Conservation (phyloP, 140 eudicot species). For the Ambrosia hybrid region DNA sequence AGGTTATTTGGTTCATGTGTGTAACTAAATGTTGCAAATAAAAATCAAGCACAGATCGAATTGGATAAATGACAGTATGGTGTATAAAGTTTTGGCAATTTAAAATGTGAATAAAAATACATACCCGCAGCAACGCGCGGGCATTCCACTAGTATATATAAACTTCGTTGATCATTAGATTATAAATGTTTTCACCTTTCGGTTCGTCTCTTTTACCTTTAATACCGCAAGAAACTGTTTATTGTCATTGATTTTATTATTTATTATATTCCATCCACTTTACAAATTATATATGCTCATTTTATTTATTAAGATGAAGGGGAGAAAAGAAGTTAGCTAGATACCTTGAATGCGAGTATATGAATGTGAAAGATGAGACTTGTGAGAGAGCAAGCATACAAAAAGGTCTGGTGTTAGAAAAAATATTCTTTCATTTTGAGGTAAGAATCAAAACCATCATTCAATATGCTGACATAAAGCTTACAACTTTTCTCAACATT, state of each 20-base stretch:
- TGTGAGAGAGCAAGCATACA: conserved; percentile 6
- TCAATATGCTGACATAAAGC: conserved; percentile 25
- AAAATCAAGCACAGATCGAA: too few species aligned
- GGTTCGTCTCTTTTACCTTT: background rate
- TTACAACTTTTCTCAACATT: conserved; percentile 14
- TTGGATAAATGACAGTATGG: too few species aligned
- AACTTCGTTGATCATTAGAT: too few species aligned
- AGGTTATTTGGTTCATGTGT: too few species aligned
- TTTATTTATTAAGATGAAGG: background rate
- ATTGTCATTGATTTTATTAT: background rate
- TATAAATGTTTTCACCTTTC: background rate
- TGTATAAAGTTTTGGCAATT: too few species aligned
- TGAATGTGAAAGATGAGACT: conserved; percentile 13
- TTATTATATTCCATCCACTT: background rate
- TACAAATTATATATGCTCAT: background rate
- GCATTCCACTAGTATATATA: too few species aligned
- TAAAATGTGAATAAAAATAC: too few species aligned
- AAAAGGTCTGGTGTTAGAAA: conserved; percentile 14
- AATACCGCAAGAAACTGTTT: background rate
- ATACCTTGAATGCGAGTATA: background rate
- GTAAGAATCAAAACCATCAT: conserved; percentile 26
- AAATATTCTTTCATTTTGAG: conserved; percentile 28
- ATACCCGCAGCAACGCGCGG: too few species aligned
- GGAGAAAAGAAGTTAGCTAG: background rate
- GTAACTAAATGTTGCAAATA: too few species aligned